Conservation (phyloP, 257 asterid genomes). For the Gentiana dahurica region DNA sequence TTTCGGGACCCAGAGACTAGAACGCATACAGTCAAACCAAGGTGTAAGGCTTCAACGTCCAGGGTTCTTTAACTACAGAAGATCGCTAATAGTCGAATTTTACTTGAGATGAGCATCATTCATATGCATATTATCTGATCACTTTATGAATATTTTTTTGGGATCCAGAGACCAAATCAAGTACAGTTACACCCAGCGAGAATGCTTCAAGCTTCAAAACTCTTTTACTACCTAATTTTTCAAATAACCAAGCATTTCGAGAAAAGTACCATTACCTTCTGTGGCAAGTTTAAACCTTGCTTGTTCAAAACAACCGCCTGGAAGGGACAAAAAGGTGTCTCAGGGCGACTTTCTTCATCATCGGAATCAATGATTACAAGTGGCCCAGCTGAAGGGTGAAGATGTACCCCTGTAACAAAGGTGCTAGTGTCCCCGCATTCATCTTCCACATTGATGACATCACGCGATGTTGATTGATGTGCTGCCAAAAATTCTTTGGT, state of each 20-base stretch:
- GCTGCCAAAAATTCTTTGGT: conserved; percentile 12
- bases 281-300: conserved; percentile 18
- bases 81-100: no score
- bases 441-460: conserved; percentile 63
- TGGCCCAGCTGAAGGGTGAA: conserved; percentile 29
- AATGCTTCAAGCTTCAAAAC: neutral
- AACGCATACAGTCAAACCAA: no score
- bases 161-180: neutral
- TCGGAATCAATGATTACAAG: conserved; percentile 72
- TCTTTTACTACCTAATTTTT: neutral
- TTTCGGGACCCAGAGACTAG: no score
- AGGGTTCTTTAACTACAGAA: no score
- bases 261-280: conserved; percentile 31
- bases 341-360: conserved; percentile 53
- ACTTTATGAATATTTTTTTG: neutral
- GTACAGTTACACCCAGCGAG: neutral
- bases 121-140: neutral
- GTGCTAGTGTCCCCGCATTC: conserved; percentile 22
- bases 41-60: no score
- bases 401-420: conserved; percentile 29
- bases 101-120: no score
- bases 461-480: conserved; percentile 15
- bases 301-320: conserved; percentile 17
- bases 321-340: conserved; percentile 14
- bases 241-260: neutral